phyloP scores from a whole-genome alignment of 1,139 yeast genomes.

The Citeromyces hawaiiensis region DNA sequence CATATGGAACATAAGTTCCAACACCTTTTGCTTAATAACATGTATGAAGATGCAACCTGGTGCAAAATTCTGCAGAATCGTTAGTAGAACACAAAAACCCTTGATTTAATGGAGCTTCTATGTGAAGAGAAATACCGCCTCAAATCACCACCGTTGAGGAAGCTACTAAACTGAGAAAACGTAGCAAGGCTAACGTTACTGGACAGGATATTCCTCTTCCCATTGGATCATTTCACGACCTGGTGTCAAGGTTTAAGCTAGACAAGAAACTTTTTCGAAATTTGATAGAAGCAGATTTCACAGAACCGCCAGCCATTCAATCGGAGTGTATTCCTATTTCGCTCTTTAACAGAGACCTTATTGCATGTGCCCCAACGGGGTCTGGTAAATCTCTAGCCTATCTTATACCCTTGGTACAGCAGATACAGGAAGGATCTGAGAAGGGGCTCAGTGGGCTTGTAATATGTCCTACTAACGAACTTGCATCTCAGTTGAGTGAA shows the following conservation, averaged over 20 bases:
- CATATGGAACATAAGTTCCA: too few species aligned
- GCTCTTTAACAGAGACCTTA: slow-evolving; percentile 49
- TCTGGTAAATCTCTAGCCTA: slow-evolving; percentile 90
- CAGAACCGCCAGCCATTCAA: slow-evolving; percentile 87
- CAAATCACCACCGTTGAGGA: slow-evolving; percentile 40
- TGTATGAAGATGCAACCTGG: too few species aligned
- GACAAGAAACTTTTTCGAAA: slow-evolving; percentile 53
- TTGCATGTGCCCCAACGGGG: slow-evolving; percentile 92
- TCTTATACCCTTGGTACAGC: slow-evolving; percentile 68
- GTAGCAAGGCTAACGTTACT: slow-evolving; percentile 47
- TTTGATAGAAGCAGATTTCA: slow-evolving; percentile 54
- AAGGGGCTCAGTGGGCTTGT: slow-evolving; percentile 61
- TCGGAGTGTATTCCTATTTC: slow-evolving; percentile 71
- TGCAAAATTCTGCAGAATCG: too few species aligned
- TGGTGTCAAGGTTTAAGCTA: slow-evolving; percentile 52
- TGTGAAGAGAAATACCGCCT: slow-evolving; percentile 18
- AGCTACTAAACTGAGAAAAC: slow-evolving; percentile 40
- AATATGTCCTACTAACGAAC: slow-evolving; percentile 85
- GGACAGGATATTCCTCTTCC: slow-evolving; percentile 81
- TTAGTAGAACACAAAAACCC: too few species aligned
- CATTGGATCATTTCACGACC: slow-evolving; percentile 77
- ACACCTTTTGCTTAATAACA: too few species aligned
- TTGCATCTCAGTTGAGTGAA: slow-evolving; percentile 74
- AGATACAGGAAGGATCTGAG: slow-evolving; percentile 16
- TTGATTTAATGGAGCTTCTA: too few species aligned